Conservation (phyloP, 1,284 basidiomycete species). For the Leccinum griseonigrum region DNA sequence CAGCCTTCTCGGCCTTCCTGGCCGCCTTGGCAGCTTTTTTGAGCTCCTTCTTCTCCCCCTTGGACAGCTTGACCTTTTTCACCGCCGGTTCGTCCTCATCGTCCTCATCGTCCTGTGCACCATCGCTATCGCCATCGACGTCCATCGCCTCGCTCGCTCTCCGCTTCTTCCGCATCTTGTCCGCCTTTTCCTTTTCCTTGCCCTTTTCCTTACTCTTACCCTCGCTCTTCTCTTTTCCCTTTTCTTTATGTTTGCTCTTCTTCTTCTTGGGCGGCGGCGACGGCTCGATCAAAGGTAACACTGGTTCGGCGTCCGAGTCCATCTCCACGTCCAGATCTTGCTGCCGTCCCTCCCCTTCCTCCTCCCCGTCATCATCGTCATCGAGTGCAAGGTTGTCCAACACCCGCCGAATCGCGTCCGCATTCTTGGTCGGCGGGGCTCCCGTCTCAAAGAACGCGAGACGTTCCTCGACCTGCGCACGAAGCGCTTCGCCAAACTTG, state of each 20-base stretch:
- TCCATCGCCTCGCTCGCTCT: constrained; percentile 63
- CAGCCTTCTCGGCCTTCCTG: constrained; percentile 40
- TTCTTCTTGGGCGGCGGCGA: constrained; percentile 52
- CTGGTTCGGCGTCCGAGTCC: constrained; percentile 45
- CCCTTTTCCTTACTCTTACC: not conserved
- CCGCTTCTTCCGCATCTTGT: constrained; percentile 38
- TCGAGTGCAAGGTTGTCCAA: constrained; percentile 76
- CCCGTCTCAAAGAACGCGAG: constrained; percentile 94
- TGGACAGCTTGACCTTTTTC: constrained; percentile 75
- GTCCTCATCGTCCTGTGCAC: constrained; percentile 36
- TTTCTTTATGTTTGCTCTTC: constrained; percentile 21
- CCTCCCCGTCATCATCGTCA: constrained; percentile 66
- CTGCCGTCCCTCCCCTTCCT: not conserved
- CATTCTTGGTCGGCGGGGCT: constrained; percentile 79
- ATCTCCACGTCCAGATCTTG: constrained; percentile 37
- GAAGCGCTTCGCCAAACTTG: constrained; percentile 94
- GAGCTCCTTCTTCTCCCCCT: constrained; percentile 80
- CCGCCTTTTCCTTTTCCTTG: not conserved
- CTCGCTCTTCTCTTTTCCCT: constrained; percentile 4
- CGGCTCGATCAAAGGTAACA: constrained; percentile 53
- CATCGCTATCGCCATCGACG: constrained; percentile 50
- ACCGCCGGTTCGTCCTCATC: constrained; percentile 53
- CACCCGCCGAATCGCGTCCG: constrained; percentile 88
- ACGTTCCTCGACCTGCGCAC: constrained; percentile 94
- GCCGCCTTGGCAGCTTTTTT: constrained; percentile 75